Evolutionary conservation across 257 asterid genomes (phyloP), one percentile per base, ranked within the genome.

Genomic region (Ilex asprella): DNA sequence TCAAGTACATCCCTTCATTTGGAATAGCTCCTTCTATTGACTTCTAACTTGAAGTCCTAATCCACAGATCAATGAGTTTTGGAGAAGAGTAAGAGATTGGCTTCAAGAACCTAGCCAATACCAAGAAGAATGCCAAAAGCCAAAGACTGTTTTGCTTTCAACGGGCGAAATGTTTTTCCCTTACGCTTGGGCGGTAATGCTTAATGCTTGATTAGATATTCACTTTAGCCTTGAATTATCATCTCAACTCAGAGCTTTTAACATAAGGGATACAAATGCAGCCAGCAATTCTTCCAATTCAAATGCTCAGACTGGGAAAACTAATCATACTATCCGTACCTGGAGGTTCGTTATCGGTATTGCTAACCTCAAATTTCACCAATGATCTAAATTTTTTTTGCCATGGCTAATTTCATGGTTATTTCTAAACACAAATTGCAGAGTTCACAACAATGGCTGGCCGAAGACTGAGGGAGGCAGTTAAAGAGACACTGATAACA

Each of bases 391-490:
- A 21, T 46, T 43, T 30, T 30, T 14, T 60, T 60, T 10, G 29
- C 13, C 39, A 9, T 12, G 16, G 43, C 44, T 49, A 2, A 43
- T 39, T 31, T 41, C 30, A 30, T 41, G 10, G 2, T 30, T 64
- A 15, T 41, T 55, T 6, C 44, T 43, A 43, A 29, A 46, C 32
- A 31, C 16, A 50, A n/a, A 39, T 21, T 29, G 27, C 84, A 84
- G 88, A 84, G 64, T 84, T 84, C 63, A 84, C 91, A 52, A 81
- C 91, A 47, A 84, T 84, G 88, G 86, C 88, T 10, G 88, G 91
- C 5, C 70, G 91, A 63, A 52, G 91, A 59, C 65, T 81, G n/a
- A 74, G 88, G 47, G 84, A 81, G 63, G 84, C 78, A 1, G 84
- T 84, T n/a, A 84, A 84, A 61, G 78, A 70, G 67, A 77, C 84